Percentiles rank a stretch among this genome's conserved stretches.
Evolutionary conservation across 805 yeast species (phyloP).

Genomic region (Tetrapisispora phaffii): DNA sequence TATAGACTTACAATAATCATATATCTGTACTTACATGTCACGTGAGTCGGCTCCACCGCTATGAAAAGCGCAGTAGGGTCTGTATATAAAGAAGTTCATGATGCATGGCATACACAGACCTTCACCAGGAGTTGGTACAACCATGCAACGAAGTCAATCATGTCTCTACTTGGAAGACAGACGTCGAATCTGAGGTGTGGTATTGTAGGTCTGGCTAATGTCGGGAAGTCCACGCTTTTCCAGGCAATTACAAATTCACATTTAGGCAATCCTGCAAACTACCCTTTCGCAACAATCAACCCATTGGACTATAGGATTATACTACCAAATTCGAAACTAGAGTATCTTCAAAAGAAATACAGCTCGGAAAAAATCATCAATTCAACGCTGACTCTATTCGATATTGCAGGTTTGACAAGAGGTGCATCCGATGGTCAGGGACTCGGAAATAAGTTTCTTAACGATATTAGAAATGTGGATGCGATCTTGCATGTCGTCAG

Average conservation of each 20-base stretch:
- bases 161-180: constrained; percentile 65
- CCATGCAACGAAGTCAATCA: too few relatives aligned
- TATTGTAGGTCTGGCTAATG: constrained; percentile 89
- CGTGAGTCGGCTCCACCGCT: neutral
- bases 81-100: neutral
- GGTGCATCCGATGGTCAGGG: constrained; percentile 84
- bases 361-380: constrained; percentile 55
- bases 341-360: constrained; percentile 45
- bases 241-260: constrained; percentile 92
- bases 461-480: constrained; percentile 71
- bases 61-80: too few relatives aligned
- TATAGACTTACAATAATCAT: neutral
- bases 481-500: constrained; percentile 74
- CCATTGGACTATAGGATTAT: constrained; percentile 70
- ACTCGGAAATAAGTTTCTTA: constrained; percentile 68
- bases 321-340: constrained; percentile 57
- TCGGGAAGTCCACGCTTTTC: constrained; percentile 95
- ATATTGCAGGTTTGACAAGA: constrained; percentile 74
- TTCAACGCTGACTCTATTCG: constrained; percentile 60
- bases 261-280: constrained; percentile 93
- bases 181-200: constrained; percentile 68
- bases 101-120: neutral
- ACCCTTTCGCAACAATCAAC: constrained; percentile 88
- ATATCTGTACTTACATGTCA: neutral
- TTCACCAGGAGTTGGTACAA: too few relatives aligned